Conservation (phyloP, 331 rosid species). For the Prunus yedoensis region DNA sequence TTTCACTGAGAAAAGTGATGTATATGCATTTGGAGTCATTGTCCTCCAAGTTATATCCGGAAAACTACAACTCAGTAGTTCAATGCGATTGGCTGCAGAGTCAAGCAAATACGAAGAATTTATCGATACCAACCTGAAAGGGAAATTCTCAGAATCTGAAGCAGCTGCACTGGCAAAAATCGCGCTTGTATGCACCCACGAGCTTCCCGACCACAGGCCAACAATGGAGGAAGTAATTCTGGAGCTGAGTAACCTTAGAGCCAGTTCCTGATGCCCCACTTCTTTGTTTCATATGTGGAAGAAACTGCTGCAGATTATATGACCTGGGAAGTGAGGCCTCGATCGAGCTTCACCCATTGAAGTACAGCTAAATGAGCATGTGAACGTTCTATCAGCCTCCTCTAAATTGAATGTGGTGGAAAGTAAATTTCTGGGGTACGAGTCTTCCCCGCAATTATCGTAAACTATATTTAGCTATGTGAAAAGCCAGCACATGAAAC, state of each 20-base stretch:
- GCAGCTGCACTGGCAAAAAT: constrained; percentile 61
- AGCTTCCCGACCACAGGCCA: constrained; percentile 72
- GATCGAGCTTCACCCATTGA: neutral
- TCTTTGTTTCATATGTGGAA: constrained; percentile 10
- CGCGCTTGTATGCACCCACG: constrained; percentile 63
- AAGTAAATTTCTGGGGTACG: neutral
- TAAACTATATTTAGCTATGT: neutral
- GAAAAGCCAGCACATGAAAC: neutral
- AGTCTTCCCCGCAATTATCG: constrained; percentile 6
- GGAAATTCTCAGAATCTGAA: constrained; percentile 57
- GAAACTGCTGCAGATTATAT: constrained; percentile 9
- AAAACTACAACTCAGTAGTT: constrained; percentile 45
- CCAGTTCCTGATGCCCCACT: constrained; percentile 15
- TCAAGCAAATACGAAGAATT: constrained; percentile 54
- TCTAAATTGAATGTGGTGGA: constrained; percentile 12
- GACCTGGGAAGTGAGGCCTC: constrained; percentile 15
- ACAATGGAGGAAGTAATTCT: constrained; percentile 47
- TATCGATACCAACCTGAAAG: constrained; percentile 53
- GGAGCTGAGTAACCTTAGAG: constrained; percentile 43
- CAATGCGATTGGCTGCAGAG: constrained; percentile 52
- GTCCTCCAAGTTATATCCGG: constrained; percentile 82
- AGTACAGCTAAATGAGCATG: neutral
- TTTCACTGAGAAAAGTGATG: constrained; percentile 83
- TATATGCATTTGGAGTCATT: constrained; percentile 87
- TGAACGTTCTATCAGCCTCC: neutral